These are phyloP conservation scores for Albugo candida DNA, from an alignment of 352 stramenopile species.

Conservation along the genomic window DNA sequence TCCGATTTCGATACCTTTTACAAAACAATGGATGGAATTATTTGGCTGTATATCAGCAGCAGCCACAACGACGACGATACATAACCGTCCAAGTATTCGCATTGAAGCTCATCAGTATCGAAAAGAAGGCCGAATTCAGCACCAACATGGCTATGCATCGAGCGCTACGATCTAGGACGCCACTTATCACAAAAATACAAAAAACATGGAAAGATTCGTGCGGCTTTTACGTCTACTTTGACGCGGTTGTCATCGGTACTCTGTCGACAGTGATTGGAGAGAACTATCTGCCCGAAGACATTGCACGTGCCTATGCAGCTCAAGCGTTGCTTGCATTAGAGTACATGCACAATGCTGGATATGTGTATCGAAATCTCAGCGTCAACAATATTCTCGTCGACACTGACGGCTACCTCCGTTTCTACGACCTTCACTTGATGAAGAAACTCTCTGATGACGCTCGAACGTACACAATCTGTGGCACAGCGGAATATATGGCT, in stretches of 20 bases:
- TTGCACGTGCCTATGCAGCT: constrained; percentile 35
- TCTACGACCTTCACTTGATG: constrained; percentile 75
- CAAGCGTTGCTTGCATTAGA: constrained; percentile 69
- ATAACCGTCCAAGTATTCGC: constrained; percentile 68
- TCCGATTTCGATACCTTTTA: constrained; percentile 38
- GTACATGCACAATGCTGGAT: constrained; percentile 60
- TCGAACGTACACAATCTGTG: constrained; percentile 76
- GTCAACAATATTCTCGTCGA: constrained; percentile 74
- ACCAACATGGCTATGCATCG: constrained; percentile 47
- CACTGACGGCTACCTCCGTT: constrained; percentile 54
- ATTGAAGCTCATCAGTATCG: constrained; percentile 38
- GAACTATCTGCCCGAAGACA: constrained; percentile 29
- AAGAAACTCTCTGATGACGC: constrained; percentile 65
- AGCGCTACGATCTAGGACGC: constrained; percentile 45
- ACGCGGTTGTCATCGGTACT: constrained; percentile 46
- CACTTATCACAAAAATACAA: constrained; percentile 48
- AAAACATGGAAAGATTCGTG: constrained; percentile 57
- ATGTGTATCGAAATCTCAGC: constrained; percentile 69
- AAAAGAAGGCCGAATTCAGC: constrained; percentile 48
- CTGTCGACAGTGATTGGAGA: constrained; percentile 37
- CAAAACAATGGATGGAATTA: constrained; percentile 62
- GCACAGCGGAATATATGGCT: constrained; percentile 78
- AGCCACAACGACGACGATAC: constrained; percentile 34
- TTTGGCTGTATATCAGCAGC: constrained; percentile 47
- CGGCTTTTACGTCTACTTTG: constrained; percentile 66